Evolutionary conservation across 768 basidiomycete species (phyloP).

Genomic region (Rickenella mellea): DNA sequence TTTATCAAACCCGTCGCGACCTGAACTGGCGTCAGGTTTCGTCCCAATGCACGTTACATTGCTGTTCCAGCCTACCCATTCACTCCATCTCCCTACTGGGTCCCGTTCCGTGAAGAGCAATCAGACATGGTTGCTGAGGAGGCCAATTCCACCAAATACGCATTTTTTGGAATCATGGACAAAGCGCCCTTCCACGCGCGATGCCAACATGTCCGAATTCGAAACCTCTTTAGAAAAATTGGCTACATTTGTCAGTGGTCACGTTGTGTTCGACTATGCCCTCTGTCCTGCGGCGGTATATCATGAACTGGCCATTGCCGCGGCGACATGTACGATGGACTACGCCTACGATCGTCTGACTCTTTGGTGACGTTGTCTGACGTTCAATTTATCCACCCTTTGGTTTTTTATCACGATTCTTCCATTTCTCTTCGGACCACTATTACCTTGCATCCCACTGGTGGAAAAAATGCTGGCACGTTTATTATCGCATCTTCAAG

Average conservation of each 20-base stretch:
- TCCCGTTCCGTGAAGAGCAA: conserved; percentile 23
- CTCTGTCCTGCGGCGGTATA: conserved; percentile 64
- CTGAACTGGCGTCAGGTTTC: conserved; percentile 48
- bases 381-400: conserved; percentile 41
- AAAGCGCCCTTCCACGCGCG: conserved; percentile 11
- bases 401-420: conserved; percentile 34
- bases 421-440: conserved; percentile 23
- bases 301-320: conserved; percentile 44
- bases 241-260: conserved; percentile 39
- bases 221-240: conserved; percentile 41
- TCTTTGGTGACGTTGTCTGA: conserved; percentile 20
- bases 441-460: conserved; percentile 26
- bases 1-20: conserved; percentile 33
- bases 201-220: conserved; percentile 34
- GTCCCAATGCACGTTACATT: conserved; percentile 26
- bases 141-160: no score
- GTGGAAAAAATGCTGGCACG: conserved; percentile 16
- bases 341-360: background rate
- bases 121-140: no score
- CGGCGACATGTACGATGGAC: background rate
- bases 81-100: conserved; percentile 45
- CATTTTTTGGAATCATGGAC: conserved; percentile 18
- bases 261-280: conserved; percentile 43
- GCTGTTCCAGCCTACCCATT: conserved; percentile 61
- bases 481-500: conserved; percentile 40